Conservation (phyloP, 495 filamentous ascomycete species). For the Penicillium arizonense region DNA sequence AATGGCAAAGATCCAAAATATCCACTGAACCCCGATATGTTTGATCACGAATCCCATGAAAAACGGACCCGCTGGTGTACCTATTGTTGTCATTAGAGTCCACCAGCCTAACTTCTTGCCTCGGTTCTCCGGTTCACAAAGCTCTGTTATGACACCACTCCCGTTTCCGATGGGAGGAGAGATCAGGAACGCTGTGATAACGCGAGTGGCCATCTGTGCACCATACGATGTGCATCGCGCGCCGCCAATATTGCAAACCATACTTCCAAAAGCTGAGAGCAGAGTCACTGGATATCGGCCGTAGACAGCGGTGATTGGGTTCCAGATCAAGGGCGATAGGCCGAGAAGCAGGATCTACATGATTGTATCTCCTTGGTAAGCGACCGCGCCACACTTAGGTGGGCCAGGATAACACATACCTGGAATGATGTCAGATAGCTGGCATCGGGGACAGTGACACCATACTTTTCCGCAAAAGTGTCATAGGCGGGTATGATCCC, state of each 20-base stretch:
- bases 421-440: slow-evolving; percentile 33
- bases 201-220: slow-evolving; percentile 26
- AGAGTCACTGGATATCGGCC: slow-evolving; percentile 31
- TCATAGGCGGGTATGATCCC: slow-evolving; percentile 34
- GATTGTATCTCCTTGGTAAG: neutral
- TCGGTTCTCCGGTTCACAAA: slow-evolving; percentile 26
- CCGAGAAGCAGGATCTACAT: slow-evolving; percentile 32
- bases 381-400: neutral
- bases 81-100: slow-evolving; percentile 32
- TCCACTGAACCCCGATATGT: slow-evolving; percentile 31
- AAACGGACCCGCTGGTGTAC: slow-evolving; percentile 29
- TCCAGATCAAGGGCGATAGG: slow-evolving; percentile 29
- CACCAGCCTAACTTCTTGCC: slow-evolving; percentile 33
- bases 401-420: slow-evolving; percentile 8
- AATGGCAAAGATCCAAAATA: slow-evolving; percentile 37
- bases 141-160: slow-evolving; percentile 30
- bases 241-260: slow-evolving; percentile 36
- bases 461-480: slow-evolving; percentile 23
- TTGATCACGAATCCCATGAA: slow-evolving; percentile 34
- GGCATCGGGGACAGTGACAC: slow-evolving; percentile 22
- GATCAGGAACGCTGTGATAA: slow-evolving; percentile 30
- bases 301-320: slow-evolving; percentile 27
- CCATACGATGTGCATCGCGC: slow-evolving; percentile 30
- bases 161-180: slow-evolving; percentile 34
- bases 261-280: slow-evolving; percentile 29